phyloP scores from a whole-genome alignment of 768 basidiomycete genomes.

The Boletus fagicola region DNA sequence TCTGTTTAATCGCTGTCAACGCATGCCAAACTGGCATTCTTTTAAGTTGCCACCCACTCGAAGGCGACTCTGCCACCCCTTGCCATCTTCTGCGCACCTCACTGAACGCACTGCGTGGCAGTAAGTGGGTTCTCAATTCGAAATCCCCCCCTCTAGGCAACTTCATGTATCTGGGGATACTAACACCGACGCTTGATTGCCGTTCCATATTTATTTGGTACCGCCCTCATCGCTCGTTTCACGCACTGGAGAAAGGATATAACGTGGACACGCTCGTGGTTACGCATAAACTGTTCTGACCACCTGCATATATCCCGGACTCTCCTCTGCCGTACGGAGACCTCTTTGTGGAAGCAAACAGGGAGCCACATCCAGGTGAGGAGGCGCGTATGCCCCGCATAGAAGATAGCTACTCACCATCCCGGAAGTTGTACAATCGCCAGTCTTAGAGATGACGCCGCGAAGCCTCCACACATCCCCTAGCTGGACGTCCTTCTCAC shows the following conservation, averaged over 20 bases:
- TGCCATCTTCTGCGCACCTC: no score
- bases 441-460: neutral
- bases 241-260: neutral
- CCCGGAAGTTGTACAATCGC: neutral
- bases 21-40: no score
- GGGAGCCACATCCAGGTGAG: slow-evolving; percentile 11
- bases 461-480: neutral
- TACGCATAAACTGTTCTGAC: neutral
- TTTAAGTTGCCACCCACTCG: no score
- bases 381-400: neutral
- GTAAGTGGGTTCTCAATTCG: no score
- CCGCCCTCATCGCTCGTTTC: neutral
- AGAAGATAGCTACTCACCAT: slow-evolving; percentile 1
- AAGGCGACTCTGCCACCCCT: no score
- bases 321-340: neutral
- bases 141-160: neutral
- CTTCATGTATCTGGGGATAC: neutral
- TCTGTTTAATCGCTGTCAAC: no score
- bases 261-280: neutral
- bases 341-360: neutral
- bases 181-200: neutral
- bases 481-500: neutral
- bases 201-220: neutral
- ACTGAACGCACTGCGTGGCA: no score
- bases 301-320: neutral